Evolutionary conservation across 495 filamentous ascomycete genomes (phyloP).

Genomic region (Talaromyces wortmannii): DNA sequence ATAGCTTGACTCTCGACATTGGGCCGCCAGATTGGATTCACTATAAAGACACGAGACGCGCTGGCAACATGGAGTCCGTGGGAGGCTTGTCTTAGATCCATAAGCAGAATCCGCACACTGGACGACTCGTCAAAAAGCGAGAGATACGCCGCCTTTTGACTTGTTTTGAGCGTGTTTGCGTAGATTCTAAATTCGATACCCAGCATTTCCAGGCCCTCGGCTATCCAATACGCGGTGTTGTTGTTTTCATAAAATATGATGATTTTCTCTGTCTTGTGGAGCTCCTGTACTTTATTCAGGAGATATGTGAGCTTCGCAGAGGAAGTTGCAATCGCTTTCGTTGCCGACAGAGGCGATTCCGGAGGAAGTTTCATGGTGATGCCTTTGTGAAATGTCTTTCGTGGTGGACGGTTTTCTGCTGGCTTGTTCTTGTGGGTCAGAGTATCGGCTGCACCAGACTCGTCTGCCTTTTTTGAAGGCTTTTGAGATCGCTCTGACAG

Average conservation of each 20-base stretch:
- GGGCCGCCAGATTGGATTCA: conserved; percentile 82
- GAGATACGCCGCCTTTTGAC: conserved; percentile 63
- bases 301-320: conserved; percentile 88
- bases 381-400: conserved; percentile 28
- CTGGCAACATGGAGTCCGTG: conserved; percentile 78
- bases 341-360: conserved; percentile 49
- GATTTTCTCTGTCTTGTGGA: conserved; percentile 73
- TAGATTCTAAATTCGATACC: conserved; percentile 80
- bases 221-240: conserved; percentile 76
- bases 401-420: conserved; percentile 19
- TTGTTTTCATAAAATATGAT: conserved; percentile 89
- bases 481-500: conserved; percentile 17
- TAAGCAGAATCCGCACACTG: conserved; percentile 65
- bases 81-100: conserved; percentile 84
- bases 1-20: conserved; percentile 88
- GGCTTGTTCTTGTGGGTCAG: conserved; percentile 16
- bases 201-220: conserved; percentile 72
- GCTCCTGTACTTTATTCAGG: conserved; percentile 57
- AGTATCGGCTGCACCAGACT: conserved; percentile 2
- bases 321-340: conserved; percentile 67
- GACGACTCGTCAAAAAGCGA: conserved; percentile 65
- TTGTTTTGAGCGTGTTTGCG: conserved; percentile 56
- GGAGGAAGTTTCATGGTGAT: conserved; percentile 23
- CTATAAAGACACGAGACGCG: conserved; percentile 84
- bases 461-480: neutral